A percentile compares a stretch with the other conserved stretches of the same genome.
Evolutionary conservation across 495 filamentous ascomycete species (phyloP).

Genomic region (Xylaria flabelliformis): DNA sequence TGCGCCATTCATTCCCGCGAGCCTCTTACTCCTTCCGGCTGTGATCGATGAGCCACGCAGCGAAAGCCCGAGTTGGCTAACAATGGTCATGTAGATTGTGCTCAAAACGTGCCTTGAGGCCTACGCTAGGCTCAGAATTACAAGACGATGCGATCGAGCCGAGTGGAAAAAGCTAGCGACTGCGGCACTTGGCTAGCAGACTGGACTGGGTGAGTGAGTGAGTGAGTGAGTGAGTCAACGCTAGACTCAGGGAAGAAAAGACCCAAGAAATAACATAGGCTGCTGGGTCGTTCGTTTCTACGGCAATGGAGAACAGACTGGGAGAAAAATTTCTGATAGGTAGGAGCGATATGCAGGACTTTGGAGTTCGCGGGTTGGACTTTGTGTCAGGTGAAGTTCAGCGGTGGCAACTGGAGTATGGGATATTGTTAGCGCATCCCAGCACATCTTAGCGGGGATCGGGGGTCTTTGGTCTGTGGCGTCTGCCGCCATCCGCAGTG

Average conservation of each 20-base stretch:
- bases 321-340: slow-evolving; percentile 23
- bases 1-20: slow-evolving; percentile 9
- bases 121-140: slow-evolving; percentile 5
- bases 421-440: background rate
- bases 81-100: background rate
- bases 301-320: background rate
- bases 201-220: background rate
- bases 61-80: background rate
- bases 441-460: background rate
- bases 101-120: slow-evolving; percentile 1
- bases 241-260: background rate
- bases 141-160: background rate
- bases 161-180: background rate
- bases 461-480: slow-evolving; percentile 14
- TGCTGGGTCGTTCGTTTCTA: background rate
- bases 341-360: slow-evolving; percentile 23
- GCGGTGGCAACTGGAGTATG: slow-evolving; percentile 8
- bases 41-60: background rate
- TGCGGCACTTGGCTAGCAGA: background rate
- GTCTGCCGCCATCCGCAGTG: slow-evolving; percentile 23
- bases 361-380: slow-evolving; percentile 4
- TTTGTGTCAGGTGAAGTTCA: slow-evolving; percentile 22
- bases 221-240: slow-evolving; percentile 22
- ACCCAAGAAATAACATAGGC: background rate
- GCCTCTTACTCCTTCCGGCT: background rate